Conservation (phyloP, 257 asterid species). For the Agastache rugosa region DNA sequence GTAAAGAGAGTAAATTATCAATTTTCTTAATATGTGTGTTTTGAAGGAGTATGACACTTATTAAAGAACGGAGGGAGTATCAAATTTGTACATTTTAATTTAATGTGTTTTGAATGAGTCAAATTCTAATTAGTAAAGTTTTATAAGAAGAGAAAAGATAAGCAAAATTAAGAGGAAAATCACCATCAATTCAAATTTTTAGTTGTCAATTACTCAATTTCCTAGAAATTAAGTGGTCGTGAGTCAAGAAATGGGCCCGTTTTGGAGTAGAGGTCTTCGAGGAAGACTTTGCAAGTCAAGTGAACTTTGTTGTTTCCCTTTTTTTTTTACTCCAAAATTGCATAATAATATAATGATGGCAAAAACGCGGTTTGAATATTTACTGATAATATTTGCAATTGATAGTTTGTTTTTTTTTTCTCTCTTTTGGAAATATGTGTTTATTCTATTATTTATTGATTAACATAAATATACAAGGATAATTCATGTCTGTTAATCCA, state of each 20-base stretch:
- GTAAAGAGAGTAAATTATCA: too few species aligned
- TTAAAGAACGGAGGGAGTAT: too few species aligned
- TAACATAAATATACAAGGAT: too few species aligned
- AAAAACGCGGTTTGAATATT: constrained; percentile 32
- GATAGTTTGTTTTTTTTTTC: not conserved
- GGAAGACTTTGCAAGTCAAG: constrained; percentile 43
- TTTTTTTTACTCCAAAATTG: not conserved
- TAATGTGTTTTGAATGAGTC: constrained; percentile 32
- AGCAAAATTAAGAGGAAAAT: not conserved
- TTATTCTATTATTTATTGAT: too few species aligned
- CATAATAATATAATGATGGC: constrained; percentile 18
- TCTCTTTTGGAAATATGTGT: too few species aligned
- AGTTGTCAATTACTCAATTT: not conserved
- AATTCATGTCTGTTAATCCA: too few species aligned
- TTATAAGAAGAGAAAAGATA: not conserved
- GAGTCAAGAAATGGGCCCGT: constrained; percentile 39
- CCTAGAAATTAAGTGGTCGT: constrained; percentile 11
- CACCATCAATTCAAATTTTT: not conserved
- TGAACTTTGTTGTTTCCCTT: not conserved
- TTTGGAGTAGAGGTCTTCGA: constrained; percentile 16
- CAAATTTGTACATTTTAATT: not conserved
- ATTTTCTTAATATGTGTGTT: too few species aligned
- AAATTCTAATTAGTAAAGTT: not conserved
- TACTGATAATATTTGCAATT: too few species aligned
- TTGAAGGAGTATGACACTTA: too few species aligned